These are phyloP conservation scores for Suillus spraguei DNA, from an alignment of 768 basidiomycete species.

Conservation along the genomic window DNA sequence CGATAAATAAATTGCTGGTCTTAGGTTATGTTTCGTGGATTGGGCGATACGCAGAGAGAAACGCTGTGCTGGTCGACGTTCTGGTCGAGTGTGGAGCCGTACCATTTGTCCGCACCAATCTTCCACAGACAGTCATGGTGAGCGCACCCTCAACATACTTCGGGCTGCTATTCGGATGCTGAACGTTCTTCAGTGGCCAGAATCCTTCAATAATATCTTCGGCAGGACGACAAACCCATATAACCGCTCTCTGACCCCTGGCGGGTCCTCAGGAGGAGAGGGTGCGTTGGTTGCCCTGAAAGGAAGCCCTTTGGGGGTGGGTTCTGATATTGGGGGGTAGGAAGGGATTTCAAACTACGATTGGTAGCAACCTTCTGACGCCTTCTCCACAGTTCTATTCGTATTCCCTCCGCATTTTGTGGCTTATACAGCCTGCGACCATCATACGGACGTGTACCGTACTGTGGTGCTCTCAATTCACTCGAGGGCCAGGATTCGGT, in stretches of 20 bases:
- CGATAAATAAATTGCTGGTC: neutral
- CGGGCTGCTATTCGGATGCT: neutral
- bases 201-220: constrained; percentile 79
- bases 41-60: constrained; percentile 55
- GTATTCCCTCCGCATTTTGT: constrained; percentile 69
- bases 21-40: constrained; percentile 70
- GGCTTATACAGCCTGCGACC: constrained; percentile 75
- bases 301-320: constrained; percentile 60
- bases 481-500: constrained; percentile 75
- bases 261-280: constrained; percentile 88
- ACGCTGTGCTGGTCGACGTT: constrained; percentile 66
- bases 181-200: constrained; percentile 56
- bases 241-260: constrained; percentile 72
- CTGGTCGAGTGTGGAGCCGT: constrained; percentile 69
- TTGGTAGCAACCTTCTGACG: neutral
- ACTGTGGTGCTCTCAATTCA: constrained; percentile 63
- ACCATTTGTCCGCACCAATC: constrained; percentile 70
- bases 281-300: constrained; percentile 64
- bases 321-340: constrained; percentile 82
- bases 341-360: neutral
- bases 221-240: constrained; percentile 78
- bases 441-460: constrained; percentile 71
- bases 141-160: constrained; percentile 9
- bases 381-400: constrained; percentile 53
- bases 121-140: constrained; percentile 81